Percentiles rank a stretch among this genome's conserved stretches.
Evolutionary conservation across 352 stramenopile genomes (phyloP).

Genomic region (Phytophthora megakarya): DNA sequence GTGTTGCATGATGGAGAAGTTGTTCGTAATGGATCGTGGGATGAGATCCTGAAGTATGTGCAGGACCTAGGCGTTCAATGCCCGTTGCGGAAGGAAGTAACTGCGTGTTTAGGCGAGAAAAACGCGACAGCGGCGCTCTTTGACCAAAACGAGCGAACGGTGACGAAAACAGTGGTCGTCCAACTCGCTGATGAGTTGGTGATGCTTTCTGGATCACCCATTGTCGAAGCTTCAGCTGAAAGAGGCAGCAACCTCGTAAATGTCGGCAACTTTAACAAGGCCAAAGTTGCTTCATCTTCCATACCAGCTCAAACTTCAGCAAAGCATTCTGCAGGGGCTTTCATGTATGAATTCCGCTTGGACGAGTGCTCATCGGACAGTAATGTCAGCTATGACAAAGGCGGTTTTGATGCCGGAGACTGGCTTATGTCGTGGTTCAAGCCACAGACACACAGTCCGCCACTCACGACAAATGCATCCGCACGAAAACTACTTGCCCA

Average conservation of each 20-base stretch:
- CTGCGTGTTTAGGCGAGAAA: conserved; percentile 32
- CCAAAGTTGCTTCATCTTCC: not conserved
- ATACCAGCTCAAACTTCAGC: conserved; percentile 12
- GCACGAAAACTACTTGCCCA: conserved; percentile 28
- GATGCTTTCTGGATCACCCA: conserved; percentile 34
- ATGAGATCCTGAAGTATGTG: conserved; percentile 36
- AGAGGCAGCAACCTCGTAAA: conserved; percentile 30
- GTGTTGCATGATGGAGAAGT: conserved; percentile 45
- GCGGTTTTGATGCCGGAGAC: conserved; percentile 28
- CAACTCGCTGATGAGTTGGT: conserved; percentile 44
- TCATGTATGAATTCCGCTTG: conserved; percentile 28
- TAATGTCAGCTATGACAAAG: conserved; percentile 21
- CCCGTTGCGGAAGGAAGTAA: conserved; percentile 36
- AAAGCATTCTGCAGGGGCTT: conserved; percentile 21
- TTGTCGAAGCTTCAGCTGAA: conserved; percentile 19
- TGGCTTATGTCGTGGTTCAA: conserved; percentile 42
- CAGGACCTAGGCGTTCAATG: conserved; percentile 39
- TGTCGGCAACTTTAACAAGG: conserved; percentile 26
- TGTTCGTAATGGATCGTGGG: conserved; percentile 40
- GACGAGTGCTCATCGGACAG: conserved; percentile 13
- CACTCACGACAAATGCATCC: conserved; percentile 34
- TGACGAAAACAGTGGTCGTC: conserved; percentile 33
- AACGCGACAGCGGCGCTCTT: conserved; percentile 29
- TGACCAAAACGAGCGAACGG: conserved; percentile 12
- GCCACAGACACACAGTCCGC: conserved; percentile 11